Evolutionary conservation across 2,329 filamentous ascomycete species (phyloP), one percentile per base, ranked within the genome.

Genomic region (Sporothrix schenckii): DNA sequence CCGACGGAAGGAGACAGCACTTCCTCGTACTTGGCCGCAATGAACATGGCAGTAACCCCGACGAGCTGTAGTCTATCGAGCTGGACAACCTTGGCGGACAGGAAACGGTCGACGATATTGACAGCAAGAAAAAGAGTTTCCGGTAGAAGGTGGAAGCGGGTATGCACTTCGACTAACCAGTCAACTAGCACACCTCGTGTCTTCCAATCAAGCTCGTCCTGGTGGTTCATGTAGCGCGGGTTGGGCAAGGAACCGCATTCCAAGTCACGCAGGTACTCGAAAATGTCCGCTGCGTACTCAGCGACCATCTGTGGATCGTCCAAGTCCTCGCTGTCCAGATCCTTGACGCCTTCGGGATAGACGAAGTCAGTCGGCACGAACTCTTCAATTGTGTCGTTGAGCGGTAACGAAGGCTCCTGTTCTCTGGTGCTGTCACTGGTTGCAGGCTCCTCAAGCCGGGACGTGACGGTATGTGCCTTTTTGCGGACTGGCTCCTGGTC

Each of bases 1-100:
- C 92, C 91, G 52, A 99, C 94, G 76, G 98, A 94, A 60, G 95
- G 95, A 13, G 95, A 98, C 66, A 99, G 87, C 66, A 99, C 94
- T 80, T 99, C 95, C 81, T 99, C 94, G 79, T 98, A 99, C 84
- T 99, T 99, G 78, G 94, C 96, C 14, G 95, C 95, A 78, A 98
- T 97, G 84, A 98, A 98, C 95, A 99, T 98, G 80, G 94, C 95
- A 30, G 95, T 97, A 77, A 98, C 94, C 77, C 95, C 95, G 71
- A 99, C 95, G 10, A 99, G 87, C 82, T 99, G 95, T 6, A 99
- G 89, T 73, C 94, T 93, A 80, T 98, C 94, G 61, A 99, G 89
- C 82, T 97, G 93, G 60, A 99, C 95, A 44, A 97, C 91, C 84
- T 98, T 97, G 77, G 90, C 89, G 0, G 94, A 97, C 61, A 99